Evolutionary conservation across 2,329 filamentous ascomycete species (phyloP).

Genomic region (Fusarium stilboides): DNA sequence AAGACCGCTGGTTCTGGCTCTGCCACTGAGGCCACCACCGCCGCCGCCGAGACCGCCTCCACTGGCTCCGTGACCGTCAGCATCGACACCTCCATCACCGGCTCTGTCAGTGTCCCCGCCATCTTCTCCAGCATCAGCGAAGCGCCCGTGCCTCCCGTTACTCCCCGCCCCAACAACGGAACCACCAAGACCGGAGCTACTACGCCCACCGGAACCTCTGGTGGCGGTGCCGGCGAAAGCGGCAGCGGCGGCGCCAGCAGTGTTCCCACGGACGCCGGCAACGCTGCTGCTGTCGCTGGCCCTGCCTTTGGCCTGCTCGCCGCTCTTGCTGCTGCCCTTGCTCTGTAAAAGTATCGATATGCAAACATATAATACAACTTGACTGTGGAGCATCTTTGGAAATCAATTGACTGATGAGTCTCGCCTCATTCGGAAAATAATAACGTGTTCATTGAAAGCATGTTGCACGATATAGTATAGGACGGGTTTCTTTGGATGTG

Average conservation of each 20-base stretch:
- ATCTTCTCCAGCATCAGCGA: slow-evolving; percentile 38
- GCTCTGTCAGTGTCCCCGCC: slow-evolving; percentile 29
- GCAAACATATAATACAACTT: slow-evolving; percentile 5
- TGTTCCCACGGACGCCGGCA: slow-evolving; percentile 28
- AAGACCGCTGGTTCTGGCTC: slow-evolving; percentile 34
- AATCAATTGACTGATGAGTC: slow-evolving; percentile 1
- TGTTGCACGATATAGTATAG: slow-evolving; percentile 9
- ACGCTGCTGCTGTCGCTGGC: slow-evolving; percentile 45
- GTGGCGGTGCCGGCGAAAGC: slow-evolving; percentile 5
- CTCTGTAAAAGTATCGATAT: slow-evolving; percentile 50
- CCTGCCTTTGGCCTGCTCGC: slow-evolving; percentile 53
- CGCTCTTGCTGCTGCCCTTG: slow-evolving; percentile 52
- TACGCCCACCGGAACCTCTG: slow-evolving; percentile 25
- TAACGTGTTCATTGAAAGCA: slow-evolving; percentile 8
- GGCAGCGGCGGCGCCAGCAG: slow-evolving; percentile 25
- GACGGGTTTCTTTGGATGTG: slow-evolving; percentile 10
- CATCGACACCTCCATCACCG: slow-evolving; percentile 33
- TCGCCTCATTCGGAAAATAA: slow-evolving; percentile 19
- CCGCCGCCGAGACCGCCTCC: slow-evolving; percentile 6
- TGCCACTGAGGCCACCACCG: slow-evolving; percentile 13
- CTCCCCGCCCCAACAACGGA: slow-evolving; percentile 31
- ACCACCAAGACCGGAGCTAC: slow-evolving; percentile 27
- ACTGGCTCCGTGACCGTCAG: slow-evolving; percentile 26
- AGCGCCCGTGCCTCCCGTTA: slow-evolving; percentile 19
- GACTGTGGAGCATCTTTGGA: slow-evolving; percentile 2